These are phyloP conservation scores for Puccinia horiana DNA, from an alignment of 1,284 basidiomycete genomes.

Conservation along the genomic window DNA sequence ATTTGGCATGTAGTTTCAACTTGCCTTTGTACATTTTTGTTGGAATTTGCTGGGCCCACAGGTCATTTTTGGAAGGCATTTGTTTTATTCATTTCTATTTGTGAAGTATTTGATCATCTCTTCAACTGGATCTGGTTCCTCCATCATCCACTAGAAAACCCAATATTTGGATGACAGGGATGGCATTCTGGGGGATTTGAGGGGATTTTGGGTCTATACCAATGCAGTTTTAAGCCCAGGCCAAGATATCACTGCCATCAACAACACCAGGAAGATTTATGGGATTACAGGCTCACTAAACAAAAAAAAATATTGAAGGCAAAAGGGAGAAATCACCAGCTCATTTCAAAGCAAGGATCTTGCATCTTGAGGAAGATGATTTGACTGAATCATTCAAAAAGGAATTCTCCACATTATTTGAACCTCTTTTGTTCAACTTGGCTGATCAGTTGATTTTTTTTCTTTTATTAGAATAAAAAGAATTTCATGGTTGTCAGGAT, in stretches of 20 bases:
- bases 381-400: not conserved
- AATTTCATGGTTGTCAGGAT: not conserved
- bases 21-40: too few relatives aligned
- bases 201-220: too few relatives aligned
- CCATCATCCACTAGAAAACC: too few relatives aligned
- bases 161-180: too few relatives aligned
- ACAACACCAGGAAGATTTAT: not conserved
- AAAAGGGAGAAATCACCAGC: not conserved
- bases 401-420: not conserved
- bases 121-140: too few relatives aligned
- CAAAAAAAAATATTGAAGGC: conserved; percentile 3
- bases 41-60: too few relatives aligned
- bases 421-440: not conserved
- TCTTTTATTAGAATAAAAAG: not conserved
- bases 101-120: too few relatives aligned
- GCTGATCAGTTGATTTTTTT: too few relatives aligned
- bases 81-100: not conserved
- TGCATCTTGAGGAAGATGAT: not conserved
- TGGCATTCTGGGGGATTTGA: too few relatives aligned
- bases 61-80: too few relatives aligned
- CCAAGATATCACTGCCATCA: not conserved
- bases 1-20: too few relatives aligned
- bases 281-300: conserved; percentile 1
- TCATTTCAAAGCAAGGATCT: not conserved
- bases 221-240: too few relatives aligned